Evolutionary conservation across 225 moss, liverwort and hornwort species (phyloP), one percentile per base, ranked within the genome.

Genomic region (Polytrichum commune): DNA sequence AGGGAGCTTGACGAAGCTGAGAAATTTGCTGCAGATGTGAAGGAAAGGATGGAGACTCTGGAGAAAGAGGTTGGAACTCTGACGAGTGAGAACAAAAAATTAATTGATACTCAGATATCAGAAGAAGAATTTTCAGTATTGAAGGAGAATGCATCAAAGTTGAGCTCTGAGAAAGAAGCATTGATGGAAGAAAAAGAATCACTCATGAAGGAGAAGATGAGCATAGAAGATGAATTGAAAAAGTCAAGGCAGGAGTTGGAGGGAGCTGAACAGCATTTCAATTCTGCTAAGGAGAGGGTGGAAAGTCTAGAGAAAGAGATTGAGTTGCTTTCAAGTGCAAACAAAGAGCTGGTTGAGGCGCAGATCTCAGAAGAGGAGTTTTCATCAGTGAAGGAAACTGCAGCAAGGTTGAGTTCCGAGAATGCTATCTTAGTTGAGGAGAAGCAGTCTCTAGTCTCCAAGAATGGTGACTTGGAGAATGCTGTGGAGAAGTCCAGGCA

Each of bases 301-400:
- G 28, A 69, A 65, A 71, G 70, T 30, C 62, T 85, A 55, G 58
- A 18, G 74, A 46, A 79, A 65, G 72, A 79, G 69, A 62, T 85
- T 16, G 74, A 77, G 66, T 72, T 76, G 1, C 74, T 82, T 6
- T 60, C 68, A 63, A 68, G 64, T 20, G 66, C 65, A 28, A 71
- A 76, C 6, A 74, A 79, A 67, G 68, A 55, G n/a, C 73, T 78
- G 27, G 68, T 54, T 27, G 25, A 24, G n/a, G 26, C 26, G 28
- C 56, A 70, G 33, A 60, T 57, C 20, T 70, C 70, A 70, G 69
- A 85, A 74, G 79, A 79, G n/a, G 79, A 82, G 29, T 82, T 82
- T 58, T 60, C 69, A 71, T 70, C 74, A 4, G 69, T 82, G 69
- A 79, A 74, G 76, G 79, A 75, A 7, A 60, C 24, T 63, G 77